Conservation (phyloP, 2,329 filamentous ascomycete species). For the Fusarium verticillioides region DNA sequence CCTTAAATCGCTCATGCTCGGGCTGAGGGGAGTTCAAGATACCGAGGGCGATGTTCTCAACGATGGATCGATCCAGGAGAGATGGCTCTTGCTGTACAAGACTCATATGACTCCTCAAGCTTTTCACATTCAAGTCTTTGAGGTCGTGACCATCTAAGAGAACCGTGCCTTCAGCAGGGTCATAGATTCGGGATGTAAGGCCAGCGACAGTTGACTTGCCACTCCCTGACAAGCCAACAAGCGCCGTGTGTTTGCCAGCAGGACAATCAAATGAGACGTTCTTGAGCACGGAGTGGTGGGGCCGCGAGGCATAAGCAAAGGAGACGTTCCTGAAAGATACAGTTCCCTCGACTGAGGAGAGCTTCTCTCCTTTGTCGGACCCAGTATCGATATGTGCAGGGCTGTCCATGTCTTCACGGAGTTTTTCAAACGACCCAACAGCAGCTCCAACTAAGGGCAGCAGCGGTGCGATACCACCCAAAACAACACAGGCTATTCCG, state of each 20-base stretch:
- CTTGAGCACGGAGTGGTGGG: slow-evolving; percentile 55
- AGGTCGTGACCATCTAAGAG: slow-evolving; percentile 61
- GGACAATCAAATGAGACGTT: slow-evolving; percentile 59
- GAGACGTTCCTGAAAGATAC: slow-evolving; percentile 54
- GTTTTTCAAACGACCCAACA: slow-evolving; percentile 66
- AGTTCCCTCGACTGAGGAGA: slow-evolving; percentile 54
- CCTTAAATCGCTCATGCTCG: slow-evolving; percentile 55
- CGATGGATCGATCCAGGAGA: slow-evolving; percentile 58
- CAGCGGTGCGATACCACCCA: slow-evolving; percentile 71
- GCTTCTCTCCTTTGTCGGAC: slow-evolving; percentile 54
- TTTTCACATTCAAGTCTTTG: slow-evolving; percentile 58
- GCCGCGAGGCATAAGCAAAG: slow-evolving; percentile 58
- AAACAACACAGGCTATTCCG: slow-evolving; percentile 65
- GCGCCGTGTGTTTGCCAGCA: slow-evolving; percentile 62
- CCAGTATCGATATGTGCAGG: slow-evolving; percentile 58
- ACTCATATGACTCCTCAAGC: slow-evolving; percentile 55
- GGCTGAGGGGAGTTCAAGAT: slow-evolving; percentile 56
- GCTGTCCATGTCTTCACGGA: slow-evolving; percentile 68
- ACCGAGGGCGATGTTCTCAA: slow-evolving; percentile 64
- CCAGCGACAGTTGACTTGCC: slow-evolving; percentile 68
- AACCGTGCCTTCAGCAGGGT: slow-evolving; percentile 61
- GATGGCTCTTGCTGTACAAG: slow-evolving; percentile 60
- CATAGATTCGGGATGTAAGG: slow-evolving; percentile 67
- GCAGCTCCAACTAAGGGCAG: slow-evolving; percentile 70
- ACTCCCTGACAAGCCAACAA: slow-evolving; percentile 68